These are phyloP conservation scores for Clarireedia homoeocarpa DNA, from an alignment of 2,329 filamentous ascomycete genomes.

Conservation along the genomic window DNA sequence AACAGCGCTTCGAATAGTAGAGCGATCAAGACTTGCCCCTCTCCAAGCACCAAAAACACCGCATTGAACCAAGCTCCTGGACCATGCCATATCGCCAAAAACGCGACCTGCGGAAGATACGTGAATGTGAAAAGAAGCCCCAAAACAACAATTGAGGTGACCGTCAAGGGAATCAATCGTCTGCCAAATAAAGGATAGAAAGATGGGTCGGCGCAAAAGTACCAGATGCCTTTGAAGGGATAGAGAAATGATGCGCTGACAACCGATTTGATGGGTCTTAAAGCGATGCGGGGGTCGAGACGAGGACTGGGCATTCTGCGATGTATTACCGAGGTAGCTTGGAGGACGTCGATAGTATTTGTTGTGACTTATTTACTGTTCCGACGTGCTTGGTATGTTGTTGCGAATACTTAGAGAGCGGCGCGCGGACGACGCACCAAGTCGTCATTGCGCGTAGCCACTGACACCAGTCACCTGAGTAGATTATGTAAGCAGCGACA, in stretches of 20 bases:
- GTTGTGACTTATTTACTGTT: too few relatives aligned
- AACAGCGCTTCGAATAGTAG: slow-evolving; percentile 71
- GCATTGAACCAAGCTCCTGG: slow-evolving; percentile 85
- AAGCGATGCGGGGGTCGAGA: slow-evolving; percentile 1
- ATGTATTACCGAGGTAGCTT: not conserved
- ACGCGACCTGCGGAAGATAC: slow-evolving; percentile 82
- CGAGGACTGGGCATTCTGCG: slow-evolving; percentile 1
- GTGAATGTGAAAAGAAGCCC: slow-evolving; percentile 80
- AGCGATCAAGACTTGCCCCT: slow-evolving; percentile 37
- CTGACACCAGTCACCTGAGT: too few relatives aligned
- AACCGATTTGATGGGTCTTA: slow-evolving; percentile 19
- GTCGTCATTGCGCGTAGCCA: too few relatives aligned
- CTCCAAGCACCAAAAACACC: slow-evolving; percentile 77
- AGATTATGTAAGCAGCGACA: too few relatives aligned
- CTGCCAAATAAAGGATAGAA: slow-evolving; percentile 75
- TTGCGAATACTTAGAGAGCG: too few relatives aligned
- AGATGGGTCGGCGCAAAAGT: slow-evolving; percentile 68
- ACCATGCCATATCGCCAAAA: slow-evolving; percentile 84
- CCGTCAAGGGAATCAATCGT: slow-evolving; percentile 69
- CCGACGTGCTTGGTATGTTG: too few relatives aligned
- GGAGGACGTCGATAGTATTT: too few relatives aligned
- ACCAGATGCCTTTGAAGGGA: slow-evolving; percentile 67
- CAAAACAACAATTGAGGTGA: slow-evolving; percentile 79
- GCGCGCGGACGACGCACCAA: too few relatives aligned
- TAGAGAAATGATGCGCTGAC: slow-evolving; percentile 35